Conservation (phyloP, 2,329 filamentous ascomycete genomes). For the Apiospora aurea region DNA sequence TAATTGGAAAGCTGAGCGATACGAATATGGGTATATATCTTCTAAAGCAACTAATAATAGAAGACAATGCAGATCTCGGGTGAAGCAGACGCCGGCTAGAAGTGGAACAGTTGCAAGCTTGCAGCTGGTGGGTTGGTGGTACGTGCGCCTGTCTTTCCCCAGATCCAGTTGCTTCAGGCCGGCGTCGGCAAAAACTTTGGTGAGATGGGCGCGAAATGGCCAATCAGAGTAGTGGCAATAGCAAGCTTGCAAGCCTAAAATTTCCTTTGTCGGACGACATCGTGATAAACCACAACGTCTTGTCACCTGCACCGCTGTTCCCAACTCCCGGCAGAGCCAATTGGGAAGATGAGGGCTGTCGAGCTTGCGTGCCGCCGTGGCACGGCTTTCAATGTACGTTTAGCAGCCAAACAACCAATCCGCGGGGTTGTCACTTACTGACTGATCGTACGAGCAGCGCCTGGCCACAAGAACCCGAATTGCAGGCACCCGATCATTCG, state of each 20-base stretch:
- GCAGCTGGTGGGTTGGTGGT: background rate
- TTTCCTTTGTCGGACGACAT: slow-evolving; percentile 9
- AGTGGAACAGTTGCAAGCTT: no score
- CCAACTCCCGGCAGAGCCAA: slow-evolving; percentile 27
- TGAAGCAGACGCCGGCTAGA: no score
- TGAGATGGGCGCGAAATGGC: background rate
- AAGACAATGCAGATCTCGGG: no score
- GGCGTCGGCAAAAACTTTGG: slow-evolving; percentile 13
- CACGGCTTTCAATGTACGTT: slow-evolving; percentile 40
- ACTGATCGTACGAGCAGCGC: slow-evolving; percentile 32
- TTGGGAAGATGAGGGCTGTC: slow-evolving; percentile 42
- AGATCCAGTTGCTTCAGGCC: background rate
- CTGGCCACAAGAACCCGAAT: slow-evolving; percentile 36
- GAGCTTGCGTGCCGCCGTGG: slow-evolving; percentile 41
- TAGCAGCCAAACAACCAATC: background rate
- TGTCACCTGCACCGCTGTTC: slow-evolving; percentile 7
- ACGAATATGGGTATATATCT: no score
- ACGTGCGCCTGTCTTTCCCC: slow-evolving; percentile 7
- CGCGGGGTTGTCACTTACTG: background rate
- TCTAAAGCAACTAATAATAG: no score
- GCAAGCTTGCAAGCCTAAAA: slow-evolving; percentile 8
- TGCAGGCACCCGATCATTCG: slow-evolving; percentile 39
- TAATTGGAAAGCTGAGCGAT: no score
- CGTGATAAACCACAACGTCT: background rate
- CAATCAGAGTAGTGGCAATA: slow-evolving; percentile 16